Conservation (phyloP, 2,329 filamentous ascomycete species). For the Exophiala calicioides region DNA sequence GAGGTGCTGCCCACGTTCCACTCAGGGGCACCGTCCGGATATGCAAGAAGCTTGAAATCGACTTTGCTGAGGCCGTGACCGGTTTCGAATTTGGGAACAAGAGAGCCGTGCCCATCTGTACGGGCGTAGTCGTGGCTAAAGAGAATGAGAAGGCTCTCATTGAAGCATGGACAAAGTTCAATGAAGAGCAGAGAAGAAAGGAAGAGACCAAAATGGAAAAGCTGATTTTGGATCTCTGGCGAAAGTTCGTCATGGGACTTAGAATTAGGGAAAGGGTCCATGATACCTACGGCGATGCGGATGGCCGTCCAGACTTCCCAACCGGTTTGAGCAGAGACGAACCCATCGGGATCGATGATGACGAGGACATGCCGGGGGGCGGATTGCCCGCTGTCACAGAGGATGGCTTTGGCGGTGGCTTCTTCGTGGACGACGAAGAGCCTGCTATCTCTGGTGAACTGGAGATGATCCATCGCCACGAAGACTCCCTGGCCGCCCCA, state of each 20-base stretch:
- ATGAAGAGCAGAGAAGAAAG: conserved; percentile 71
- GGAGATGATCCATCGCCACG: conserved; percentile 43
- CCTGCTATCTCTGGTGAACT: conserved; percentile 21
- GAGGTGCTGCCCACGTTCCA: conserved; percentile 80
- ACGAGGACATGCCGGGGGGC: conserved; percentile 23
- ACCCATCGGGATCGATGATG: conserved; percentile 30
- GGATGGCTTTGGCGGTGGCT: conserved; percentile 37
- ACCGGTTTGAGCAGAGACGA: conserved; percentile 20
- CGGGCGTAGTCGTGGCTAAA: conserved; percentile 82
- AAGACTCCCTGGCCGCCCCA: neutral
- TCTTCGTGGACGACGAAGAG: conserved; percentile 36
- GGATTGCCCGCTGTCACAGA: conserved; percentile 22
- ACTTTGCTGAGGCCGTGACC: conserved; percentile 91
- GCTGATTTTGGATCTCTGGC: conserved; percentile 73
- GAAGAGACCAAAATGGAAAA: conserved; percentile 82
- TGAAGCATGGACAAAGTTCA: conserved; percentile 76
- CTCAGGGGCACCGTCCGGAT: conserved; percentile 74
- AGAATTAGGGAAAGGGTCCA: conserved; percentile 76
- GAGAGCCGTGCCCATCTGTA: conserved; percentile 88
- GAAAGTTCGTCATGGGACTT: conserved; percentile 82
- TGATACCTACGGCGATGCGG: conserved; percentile 69
- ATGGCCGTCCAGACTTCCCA: neutral
- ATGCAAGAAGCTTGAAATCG: conserved; percentile 80
- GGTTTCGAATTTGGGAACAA: conserved; percentile 96
- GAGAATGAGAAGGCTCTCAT: conserved; percentile 75